These are phyloP conservation scores for Mortierella sp. DNA, from an alignment of 371 early-diverging fungal species.

Conservation along the genomic window DNA sequence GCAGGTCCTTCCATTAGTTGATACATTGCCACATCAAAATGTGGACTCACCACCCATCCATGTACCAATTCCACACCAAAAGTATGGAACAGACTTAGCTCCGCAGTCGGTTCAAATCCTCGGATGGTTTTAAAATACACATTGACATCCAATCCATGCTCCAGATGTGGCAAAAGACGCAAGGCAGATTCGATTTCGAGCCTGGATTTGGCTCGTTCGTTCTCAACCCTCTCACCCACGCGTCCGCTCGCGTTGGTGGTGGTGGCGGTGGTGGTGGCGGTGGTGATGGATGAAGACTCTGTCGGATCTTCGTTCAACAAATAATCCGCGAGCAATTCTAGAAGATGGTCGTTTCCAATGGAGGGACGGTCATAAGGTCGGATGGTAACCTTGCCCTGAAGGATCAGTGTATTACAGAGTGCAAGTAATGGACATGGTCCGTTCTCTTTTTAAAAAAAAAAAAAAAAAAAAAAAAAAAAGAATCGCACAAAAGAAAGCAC, in stretches of 20 bases:
- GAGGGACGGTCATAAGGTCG: conserved; percentile 62
- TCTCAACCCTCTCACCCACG: conserved; percentile 24
- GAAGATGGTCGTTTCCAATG: conserved; percentile 76
- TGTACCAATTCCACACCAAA: conserved; percentile 86
- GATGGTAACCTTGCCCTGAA: conserved; percentile 78
- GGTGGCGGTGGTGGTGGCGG: conserved; percentile 6
- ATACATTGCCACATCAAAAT: conserved; percentile 67
- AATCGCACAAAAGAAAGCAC: neutral
- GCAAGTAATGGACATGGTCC: conserved; percentile 94
- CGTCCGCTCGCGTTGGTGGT: conserved; percentile 10
- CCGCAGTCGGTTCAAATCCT: conserved; percentile 82
- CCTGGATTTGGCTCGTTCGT: conserved; percentile 25
- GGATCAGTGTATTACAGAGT: conserved; percentile 84
- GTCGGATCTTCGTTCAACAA: conserved; percentile 56
- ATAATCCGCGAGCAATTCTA: conserved; percentile 79
- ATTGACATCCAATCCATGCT: conserved; percentile 83
- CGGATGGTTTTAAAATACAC: conserved; percentile 79
- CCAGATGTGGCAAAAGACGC: conserved; percentile 61
- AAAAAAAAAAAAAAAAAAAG: neutral
- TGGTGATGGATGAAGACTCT: conserved; percentile 8
- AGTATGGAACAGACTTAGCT: conserved; percentile 79
- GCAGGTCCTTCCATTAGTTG: conserved; percentile 64
- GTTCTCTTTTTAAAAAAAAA: conserved; percentile 63
- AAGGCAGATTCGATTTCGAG: conserved; percentile 56
- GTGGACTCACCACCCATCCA: conserved; percentile 90